These are phyloP conservation scores for Clonostachys chloroleuca DNA, from an alignment of 2,329 filamentous ascomycete genomes.

Conservation along the genomic window DNA sequence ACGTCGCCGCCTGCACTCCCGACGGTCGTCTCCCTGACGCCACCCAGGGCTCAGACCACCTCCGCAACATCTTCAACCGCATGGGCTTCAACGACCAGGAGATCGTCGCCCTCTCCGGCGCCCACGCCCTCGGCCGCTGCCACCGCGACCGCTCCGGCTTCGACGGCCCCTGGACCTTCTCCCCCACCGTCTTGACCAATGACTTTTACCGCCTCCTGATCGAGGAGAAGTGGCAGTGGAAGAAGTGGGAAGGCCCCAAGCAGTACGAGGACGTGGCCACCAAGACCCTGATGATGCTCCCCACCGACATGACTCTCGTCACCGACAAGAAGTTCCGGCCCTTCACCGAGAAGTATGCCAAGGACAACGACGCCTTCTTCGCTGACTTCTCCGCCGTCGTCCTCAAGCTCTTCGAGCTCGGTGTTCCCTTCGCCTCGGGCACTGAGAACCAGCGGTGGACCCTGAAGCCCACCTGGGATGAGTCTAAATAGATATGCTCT, in stretches of 20 bases:
- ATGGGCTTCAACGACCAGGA: constrained; percentile 98
- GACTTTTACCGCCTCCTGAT: constrained; percentile 88
- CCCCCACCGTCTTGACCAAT: constrained; percentile 87
- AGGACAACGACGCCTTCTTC: constrained; percentile 90
- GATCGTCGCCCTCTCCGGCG: constrained; percentile 85
- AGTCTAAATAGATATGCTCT: constrained; percentile 14
- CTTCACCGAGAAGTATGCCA: constrained; percentile 82
- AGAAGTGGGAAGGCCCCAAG: constrained; percentile 84
- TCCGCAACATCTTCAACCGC: constrained; percentile 88
- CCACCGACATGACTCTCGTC: constrained; percentile 81
- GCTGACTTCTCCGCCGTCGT: constrained; percentile 81
- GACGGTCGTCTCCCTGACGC: constrained; percentile 85
- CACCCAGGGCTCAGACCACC: constrained; percentile 71
- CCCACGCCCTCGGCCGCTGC: constrained; percentile 84
- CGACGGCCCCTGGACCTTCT: constrained; percentile 88
- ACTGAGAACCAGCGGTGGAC: constrained; percentile 49
- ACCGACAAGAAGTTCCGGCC: constrained; percentile 83
- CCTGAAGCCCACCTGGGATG: constrained; percentile 54
- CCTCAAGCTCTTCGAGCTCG: constrained; percentile 84
- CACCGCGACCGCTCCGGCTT: constrained; percentile 87
- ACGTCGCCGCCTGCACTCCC: constrained; percentile 81
- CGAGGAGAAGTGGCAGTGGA: constrained; percentile 88
- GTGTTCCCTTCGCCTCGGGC: constrained; percentile 77
- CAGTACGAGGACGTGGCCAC: constrained; percentile 83
- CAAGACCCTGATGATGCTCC: constrained; percentile 95